phyloP scores from a whole-genome alignment of 2,329 filamentous ascomycete species.

The Nothophaeocryptopus gaeumannii region DNA sequence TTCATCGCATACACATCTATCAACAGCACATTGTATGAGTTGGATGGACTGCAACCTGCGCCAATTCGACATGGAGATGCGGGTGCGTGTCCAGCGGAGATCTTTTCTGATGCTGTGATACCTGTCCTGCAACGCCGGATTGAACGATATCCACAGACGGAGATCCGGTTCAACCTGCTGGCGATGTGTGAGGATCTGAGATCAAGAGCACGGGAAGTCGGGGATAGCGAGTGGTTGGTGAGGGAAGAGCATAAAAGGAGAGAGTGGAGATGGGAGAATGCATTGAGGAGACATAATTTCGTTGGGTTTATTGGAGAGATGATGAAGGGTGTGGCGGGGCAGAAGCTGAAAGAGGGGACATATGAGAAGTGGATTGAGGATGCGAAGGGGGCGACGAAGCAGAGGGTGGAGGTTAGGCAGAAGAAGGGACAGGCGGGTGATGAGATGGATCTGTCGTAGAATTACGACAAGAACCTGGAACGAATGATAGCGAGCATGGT shows the following conservation, averaged over 20 bases:
- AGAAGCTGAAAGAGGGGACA: constrained; percentile 65
- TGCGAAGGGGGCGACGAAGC: constrained; percentile 58
- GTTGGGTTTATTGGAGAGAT: constrained; percentile 91
- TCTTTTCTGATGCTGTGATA: constrained; percentile 78
- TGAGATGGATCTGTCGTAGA: constrained; percentile 38
- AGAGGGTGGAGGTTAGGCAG: constrained; percentile 46
- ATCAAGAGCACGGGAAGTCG: constrained; percentile 72
- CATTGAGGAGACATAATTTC: constrained; percentile 88
- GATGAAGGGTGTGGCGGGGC: constrained; percentile 76
- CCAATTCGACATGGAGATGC: constrained; percentile 78
- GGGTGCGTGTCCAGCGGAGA: constrained; percentile 64
- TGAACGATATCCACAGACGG: constrained; percentile 75
- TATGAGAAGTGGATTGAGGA: constrained; percentile 74
- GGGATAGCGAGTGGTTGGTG: constrained; percentile 74
- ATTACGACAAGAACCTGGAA: neutral
- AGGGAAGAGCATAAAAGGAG: constrained; percentile 79
- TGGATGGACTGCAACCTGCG: constrained; percentile 89
- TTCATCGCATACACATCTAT: constrained; percentile 93
- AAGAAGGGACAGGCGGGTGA: constrained; percentile 41
- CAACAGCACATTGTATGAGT: constrained; percentile 79
- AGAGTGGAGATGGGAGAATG: constrained; percentile 94
- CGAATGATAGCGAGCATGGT: neutral
- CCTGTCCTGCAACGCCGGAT: constrained; percentile 83
- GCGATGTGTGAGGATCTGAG: constrained; percentile 86
- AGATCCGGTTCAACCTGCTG: constrained; percentile 94